Percentiles rank a stretch among this genome's conserved stretches.
Evolutionary conservation across 352 stramenopile genomes (phyloP).

Genomic region (Elongisporangium anandrum): DNA sequence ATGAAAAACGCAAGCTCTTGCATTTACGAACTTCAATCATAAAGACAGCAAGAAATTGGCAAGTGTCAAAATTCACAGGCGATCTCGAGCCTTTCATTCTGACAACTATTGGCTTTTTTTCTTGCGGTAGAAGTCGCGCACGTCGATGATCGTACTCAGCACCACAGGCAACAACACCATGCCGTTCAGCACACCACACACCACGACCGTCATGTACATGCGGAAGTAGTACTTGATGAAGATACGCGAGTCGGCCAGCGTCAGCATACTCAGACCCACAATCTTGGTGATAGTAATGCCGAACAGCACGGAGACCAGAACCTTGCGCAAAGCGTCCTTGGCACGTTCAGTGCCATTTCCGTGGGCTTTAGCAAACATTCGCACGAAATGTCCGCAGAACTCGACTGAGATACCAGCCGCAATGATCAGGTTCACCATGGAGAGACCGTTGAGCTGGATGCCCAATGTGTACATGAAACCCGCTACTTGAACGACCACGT

Average conservation of each 20-base stretch:
- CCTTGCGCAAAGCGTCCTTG: constrained; percentile 39
- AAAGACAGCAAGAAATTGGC: too few species aligned
- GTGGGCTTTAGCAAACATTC: constrained; percentile 53
- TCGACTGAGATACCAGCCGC: constrained; percentile 78
- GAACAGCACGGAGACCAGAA: constrained; percentile 72
- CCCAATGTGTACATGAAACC: constrained; percentile 56
- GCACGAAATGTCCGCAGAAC: constrained; percentile 77
- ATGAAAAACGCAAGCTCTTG: too few species aligned
- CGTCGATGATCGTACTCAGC: constrained; percentile 46
- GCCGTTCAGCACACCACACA: constrained; percentile 77
- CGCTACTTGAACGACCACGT: constrained; percentile 48
- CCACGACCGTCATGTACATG: constrained; percentile 84
- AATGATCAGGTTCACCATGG: constrained; percentile 83
- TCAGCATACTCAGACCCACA: constrained; percentile 27
- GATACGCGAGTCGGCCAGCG: constrained; percentile 66
- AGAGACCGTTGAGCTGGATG: constrained; percentile 79
- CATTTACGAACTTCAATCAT: too few species aligned
- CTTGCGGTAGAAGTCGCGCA: constrained; percentile 33
- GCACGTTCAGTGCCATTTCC: constrained; percentile 37
- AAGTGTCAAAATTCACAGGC: too few species aligned
- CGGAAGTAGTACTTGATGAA: constrained; percentile 91
- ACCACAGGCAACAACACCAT: constrained; percentile 60
- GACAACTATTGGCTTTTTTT: too few species aligned
- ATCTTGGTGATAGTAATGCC: constrained; percentile 46
- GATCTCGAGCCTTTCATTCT: too few species aligned